phyloP scores from a whole-genome alignment of 2,329 filamentous ascomycete species.

The Fusarium hostae region DNA sequence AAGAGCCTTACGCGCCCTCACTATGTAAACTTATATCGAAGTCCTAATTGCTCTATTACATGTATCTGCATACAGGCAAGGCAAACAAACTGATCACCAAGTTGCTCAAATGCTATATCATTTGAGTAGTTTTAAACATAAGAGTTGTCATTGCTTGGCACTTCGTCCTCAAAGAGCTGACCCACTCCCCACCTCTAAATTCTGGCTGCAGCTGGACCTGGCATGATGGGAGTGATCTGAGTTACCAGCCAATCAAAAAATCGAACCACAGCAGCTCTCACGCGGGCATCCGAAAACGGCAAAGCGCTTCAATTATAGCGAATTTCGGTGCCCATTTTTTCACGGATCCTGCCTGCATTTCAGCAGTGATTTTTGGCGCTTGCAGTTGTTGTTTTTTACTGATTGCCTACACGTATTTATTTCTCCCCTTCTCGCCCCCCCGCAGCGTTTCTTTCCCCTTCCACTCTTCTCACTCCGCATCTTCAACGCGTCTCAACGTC shows the following conservation, averaged over 20 bases:
- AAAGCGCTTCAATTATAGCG: constrained; percentile 12
- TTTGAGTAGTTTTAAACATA: neutral
- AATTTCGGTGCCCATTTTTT: constrained; percentile 32
- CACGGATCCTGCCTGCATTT: constrained; percentile 44
- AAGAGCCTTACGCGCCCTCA: neutral
- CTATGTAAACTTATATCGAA: neutral
- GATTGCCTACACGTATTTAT: constrained; percentile 55
- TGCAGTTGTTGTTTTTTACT: constrained; percentile 42
- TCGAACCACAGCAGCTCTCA: constrained; percentile 24
- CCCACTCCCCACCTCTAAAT: constrained; percentile 12
- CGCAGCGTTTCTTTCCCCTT: constrained; percentile 39
- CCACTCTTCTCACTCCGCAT: constrained; percentile 39
- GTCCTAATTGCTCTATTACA: neutral
- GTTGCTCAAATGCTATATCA: neutral
- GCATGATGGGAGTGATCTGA: constrained; percentile 27
- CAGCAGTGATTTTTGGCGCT: constrained; percentile 29
- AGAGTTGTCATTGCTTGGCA: no score
- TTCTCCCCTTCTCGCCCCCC: constrained; percentile 43
- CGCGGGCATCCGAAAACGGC: constrained; percentile 23
- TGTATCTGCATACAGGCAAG: neutral
- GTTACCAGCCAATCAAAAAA: constrained; percentile 35
- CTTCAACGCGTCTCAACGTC: constrained; percentile 42
- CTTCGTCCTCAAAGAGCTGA: neutral
- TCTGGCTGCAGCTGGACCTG: constrained; percentile 1
- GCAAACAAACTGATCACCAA: neutral